A percentile compares a stretch with the other conserved stretches of the same genome.
Evolutionary conservation across 768 basidiomycete species (phyloP).

Genomic region (Russula ochroleuca): DNA sequence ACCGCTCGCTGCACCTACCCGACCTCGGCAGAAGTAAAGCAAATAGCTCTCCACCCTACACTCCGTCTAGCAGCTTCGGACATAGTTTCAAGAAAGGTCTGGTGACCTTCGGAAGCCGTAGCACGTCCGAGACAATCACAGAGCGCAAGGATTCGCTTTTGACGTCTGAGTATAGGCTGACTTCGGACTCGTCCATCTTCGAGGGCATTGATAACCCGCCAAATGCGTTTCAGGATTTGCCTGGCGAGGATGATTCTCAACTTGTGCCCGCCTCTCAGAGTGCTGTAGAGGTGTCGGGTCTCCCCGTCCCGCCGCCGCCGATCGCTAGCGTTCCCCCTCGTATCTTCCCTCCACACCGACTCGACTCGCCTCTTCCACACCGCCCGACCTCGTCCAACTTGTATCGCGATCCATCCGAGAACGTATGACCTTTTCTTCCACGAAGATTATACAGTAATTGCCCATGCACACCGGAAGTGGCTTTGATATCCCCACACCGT

Average conservation of each 20-base stretch:
- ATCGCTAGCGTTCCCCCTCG: background rate
- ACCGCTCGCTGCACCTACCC: slow-evolving; percentile 31
- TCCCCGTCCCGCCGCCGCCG: slow-evolving; percentile 1
- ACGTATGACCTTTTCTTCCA: background rate
- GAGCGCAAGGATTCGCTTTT: background rate
- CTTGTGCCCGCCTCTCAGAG: background rate
- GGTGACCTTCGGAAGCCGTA: background rate
- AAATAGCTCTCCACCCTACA: background rate
- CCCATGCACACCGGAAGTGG: no score
- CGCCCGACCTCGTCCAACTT: slow-evolving; percentile 2
- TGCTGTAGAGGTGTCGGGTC: background rate
- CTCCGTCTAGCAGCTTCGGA: slow-evolving; percentile 21
- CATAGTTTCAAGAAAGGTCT: slow-evolving; percentile 1
- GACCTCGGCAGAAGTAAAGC: background rate
- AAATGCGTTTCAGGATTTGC: background rate
- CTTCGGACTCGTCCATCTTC: slow-evolving; percentile 14
- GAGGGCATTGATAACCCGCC: background rate
- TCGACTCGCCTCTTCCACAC: slow-evolving; percentile 16
- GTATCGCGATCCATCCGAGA: background rate
- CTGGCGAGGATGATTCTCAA: background rate
- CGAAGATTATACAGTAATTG: background rate
- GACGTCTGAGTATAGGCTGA: slow-evolving; percentile 8
- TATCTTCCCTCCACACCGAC: background rate
- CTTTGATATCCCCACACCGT: background rate
- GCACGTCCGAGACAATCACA: background rate